Evolutionary conservation across 345 rosid genomes (phyloP).

Genomic region (Eucalyptus leucophloia): DNA sequence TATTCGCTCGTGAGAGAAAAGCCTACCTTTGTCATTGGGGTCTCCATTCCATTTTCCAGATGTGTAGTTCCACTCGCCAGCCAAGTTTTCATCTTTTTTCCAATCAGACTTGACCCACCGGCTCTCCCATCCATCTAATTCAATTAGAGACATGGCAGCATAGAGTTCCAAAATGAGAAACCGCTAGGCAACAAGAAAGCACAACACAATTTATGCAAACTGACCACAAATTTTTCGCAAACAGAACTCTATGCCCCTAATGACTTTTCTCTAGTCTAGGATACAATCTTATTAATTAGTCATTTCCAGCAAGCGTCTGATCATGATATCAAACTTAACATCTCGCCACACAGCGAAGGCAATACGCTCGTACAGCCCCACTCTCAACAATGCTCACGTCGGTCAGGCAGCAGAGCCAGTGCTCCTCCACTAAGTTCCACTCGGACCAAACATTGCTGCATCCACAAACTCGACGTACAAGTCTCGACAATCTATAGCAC

Average conservation of each 20-base stretch:
- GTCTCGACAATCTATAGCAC: background rate
- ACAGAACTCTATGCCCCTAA: background rate
- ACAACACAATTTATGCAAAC: background rate
- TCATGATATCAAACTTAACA: background rate
- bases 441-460: background rate
- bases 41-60: constrained; percentile 94
- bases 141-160: background rate
- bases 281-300: background rate
- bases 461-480: background rate
- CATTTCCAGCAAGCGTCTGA: background rate
- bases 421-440: background rate
- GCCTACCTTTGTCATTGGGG: constrained; percentile 70
- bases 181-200: background rate
- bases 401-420: background rate
- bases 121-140: constrained; percentile 86
- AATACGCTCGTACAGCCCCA: background rate
- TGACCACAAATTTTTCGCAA: background rate
- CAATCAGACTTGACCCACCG: constrained; percentile 89
- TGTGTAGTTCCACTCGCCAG: constrained; percentile 91
- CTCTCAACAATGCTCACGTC: background rate
- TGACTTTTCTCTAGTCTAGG: background rate
- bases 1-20: background rate
- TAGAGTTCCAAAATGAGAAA: background rate
- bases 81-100: constrained; percentile 81
- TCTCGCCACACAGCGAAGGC: background rate